These are phyloP conservation scores for Trichoderma sp. DNA, from an alignment of 2,329 filamentous ascomycete species.

Conservation along the genomic window DNA sequence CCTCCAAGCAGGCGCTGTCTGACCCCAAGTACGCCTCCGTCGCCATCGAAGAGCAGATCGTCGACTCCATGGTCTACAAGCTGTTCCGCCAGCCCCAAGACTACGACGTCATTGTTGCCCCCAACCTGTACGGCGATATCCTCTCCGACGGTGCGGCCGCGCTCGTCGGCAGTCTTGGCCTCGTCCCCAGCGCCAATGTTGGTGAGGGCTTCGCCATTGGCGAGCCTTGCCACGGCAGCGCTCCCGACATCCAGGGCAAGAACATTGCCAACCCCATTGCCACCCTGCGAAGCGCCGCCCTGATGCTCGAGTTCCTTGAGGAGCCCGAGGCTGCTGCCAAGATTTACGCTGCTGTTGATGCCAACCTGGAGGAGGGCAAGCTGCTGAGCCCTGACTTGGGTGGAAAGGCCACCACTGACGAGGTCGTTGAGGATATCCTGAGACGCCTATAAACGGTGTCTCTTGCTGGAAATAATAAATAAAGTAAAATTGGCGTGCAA, in stretches of 20 bases:
- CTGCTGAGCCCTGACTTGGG: conserved; percentile 88
- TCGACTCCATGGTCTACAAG: conserved; percentile 99
- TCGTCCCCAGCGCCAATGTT: conserved; percentile 94
- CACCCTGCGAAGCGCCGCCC: conserved; percentile 82
- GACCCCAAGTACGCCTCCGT: conserved; percentile 91
- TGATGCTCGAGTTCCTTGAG: conserved; percentile 96
- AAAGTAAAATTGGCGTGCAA: not conserved
- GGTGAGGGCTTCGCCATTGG: conserved; percentile 93
- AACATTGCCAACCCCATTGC: conserved; percentile 96
- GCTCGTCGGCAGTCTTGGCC: conserved; percentile 84
- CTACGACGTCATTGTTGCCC: conserved; percentile 98
- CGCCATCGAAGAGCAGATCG: conserved; percentile 97
- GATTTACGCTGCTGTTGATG: conserved; percentile 92
- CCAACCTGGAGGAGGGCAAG: conserved; percentile 79
- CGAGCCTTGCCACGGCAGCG: conserved; percentile 95
- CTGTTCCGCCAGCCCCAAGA: conserved; percentile 92
- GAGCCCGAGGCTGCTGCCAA: conserved; percentile 82
- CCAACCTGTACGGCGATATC: conserved; percentile 87
- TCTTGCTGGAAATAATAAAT: not conserved
- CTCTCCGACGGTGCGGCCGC: conserved; percentile 94
- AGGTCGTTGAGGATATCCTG: conserved; percentile 86
- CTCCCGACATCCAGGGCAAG: conserved; percentile 91
- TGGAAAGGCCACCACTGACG: conserved; percentile 78
- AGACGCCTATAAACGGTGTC: conserved; percentile 65
- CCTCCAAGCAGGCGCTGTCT: conserved; percentile 80